Base-by-base conservation (phyloP, 169 alveolate species). In the Cystoisospora suis region DNA sequence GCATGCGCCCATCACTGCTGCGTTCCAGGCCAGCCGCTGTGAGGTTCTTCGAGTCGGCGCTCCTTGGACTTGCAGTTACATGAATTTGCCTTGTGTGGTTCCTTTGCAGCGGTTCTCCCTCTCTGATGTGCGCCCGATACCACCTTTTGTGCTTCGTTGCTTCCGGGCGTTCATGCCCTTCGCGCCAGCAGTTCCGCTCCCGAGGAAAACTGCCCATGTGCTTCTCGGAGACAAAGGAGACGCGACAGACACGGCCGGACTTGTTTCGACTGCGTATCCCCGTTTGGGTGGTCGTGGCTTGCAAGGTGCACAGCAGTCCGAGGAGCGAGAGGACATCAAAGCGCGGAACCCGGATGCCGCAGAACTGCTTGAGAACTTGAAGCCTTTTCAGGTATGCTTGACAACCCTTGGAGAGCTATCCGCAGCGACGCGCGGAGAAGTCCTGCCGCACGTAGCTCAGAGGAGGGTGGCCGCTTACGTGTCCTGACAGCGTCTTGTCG, bases 311-410 rank as follows among this genome's bases (percentile, higher is more conserved):
- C n/a, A n/a, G n/a, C n/a, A n/a, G n/a, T n/a, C n/a, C n/a, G n/a
- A n/a, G n/a, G n/a, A n/a, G n/a, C n/a, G n/a, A n/a, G n/a, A n/a
- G n/a, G n/a, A n/a, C n/a, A n/a, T n/a, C n/a, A n/a, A n/a, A n/a
- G n/a, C n/a, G n/a, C n/a, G n/a, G n/a, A n/a, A n/a, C n/a, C n/a
- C n/a, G n/a, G n/a, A n/a, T n/a, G n/a, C n/a, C n/a, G n/a, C n/a
- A n/a, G n/a, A n/a, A 53, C 83, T 32, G 83, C 83, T 75, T 6
- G 58, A 6, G 42, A 45, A 32, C 20, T 53, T 75, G 58, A 32
- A 44, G 36, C 88, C 88, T 4, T 47, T 47, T 47, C 88, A 46
- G 88, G n/a, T n/a, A n/a, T n/a, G n/a, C n/a, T n/a, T n/a, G n/a
- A n/a, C n/a, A n/a, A n/a, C n/a, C n/a, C n/a, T n/a, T n/a, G n/a